Evolutionary conservation across 441 rosid species (phyloP), one percentile per base, ranked within the genome.

Genomic region (Adansonia grandidieri): DNA sequence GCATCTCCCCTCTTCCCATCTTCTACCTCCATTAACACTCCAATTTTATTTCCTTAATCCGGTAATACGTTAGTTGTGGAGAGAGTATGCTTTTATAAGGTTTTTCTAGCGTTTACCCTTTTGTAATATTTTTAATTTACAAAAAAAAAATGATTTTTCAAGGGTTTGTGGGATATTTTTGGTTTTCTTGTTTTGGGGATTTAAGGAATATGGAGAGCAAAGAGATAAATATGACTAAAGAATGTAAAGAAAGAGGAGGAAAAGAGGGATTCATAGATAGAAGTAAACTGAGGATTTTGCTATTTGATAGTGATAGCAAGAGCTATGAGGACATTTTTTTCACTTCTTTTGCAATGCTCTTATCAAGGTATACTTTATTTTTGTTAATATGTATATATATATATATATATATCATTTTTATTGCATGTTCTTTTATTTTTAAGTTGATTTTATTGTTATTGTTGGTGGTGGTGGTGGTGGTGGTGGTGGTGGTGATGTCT

Each of bases 281-380:
- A 82, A 93, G 98, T 87, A 93, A 89, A 91, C 98, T 95, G 62
- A 89, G 98, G 86, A 95, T 95, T 84, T 83, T 95, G 93, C 84
- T 95, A 42, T 95, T 97, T 62, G 98, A 95, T 81, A 95, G 88
- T 76, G 96, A 93, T 82, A 37, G 89, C 15, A 87, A 86, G 76
- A 92, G 98, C 78, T 87, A 87, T 74, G 90, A 88, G 65, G 98
- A 91, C 80, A 94, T 24, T 88, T 76, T 88, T 84, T 79, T 82
- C 90, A 32, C 98, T 95, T 75, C 98, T 95, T 69, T 74, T 90
- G 70, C 85, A 89, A 81, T 95, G 98, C 82, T 92, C 97, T 85
- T 95, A 95, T 86, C 98, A 92, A 76, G 98, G 98, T 95, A 90
- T 82, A 50, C 28, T 37, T 56, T 1, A 24, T 63, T n/a, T 5